These are phyloP conservation scores for Thelonectria rubi DNA, from an alignment of 2,329 filamentous ascomycete genomes.

Conservation along the genomic window DNA sequence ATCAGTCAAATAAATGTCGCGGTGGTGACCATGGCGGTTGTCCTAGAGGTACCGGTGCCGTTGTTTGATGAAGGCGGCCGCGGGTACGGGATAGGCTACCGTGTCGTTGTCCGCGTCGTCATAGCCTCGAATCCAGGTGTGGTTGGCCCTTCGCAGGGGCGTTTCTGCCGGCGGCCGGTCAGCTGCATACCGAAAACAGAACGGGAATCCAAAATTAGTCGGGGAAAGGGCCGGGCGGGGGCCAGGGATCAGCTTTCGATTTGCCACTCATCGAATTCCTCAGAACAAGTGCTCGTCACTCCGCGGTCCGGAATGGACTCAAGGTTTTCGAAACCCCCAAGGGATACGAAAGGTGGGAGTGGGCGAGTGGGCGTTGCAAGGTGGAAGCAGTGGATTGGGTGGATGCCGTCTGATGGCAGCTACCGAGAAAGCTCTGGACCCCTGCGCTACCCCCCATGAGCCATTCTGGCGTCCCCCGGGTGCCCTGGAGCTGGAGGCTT, in stretches of 20 bases:
- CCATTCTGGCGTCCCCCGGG: slow-evolving; percentile 26
- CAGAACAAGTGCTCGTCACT: slow-evolving; percentile 12
- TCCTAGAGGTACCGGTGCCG: background rate
- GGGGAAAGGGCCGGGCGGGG: slow-evolving; percentile 26
- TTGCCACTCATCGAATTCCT: slow-evolving; percentile 26
- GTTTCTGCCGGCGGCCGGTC: slow-evolving; percentile 31
- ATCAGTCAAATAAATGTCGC: background rate
- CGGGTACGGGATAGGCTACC: background rate
- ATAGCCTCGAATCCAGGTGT: slow-evolving; percentile 9
- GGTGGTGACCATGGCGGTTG: slow-evolving; percentile 12
- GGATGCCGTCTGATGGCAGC: slow-evolving; percentile 1
- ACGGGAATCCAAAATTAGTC: slow-evolving; percentile 33
- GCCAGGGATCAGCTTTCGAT: slow-evolving; percentile 19
- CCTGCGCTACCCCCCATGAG: slow-evolving; percentile 34
- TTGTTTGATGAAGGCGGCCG: slow-evolving; percentile 4
- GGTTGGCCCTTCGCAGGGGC: slow-evolving; percentile 16
- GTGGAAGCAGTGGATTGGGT: slow-evolving; percentile 21
- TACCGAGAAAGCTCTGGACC: slow-evolving; percentile 38
- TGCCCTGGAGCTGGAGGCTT: slow-evolving; percentile 21
- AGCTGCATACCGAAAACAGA: slow-evolving; percentile 31
- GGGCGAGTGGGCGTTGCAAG: slow-evolving; percentile 23
- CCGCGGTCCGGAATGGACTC: background rate
- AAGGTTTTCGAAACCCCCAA: slow-evolving; percentile 1
- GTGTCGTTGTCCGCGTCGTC: slow-evolving; percentile 2
- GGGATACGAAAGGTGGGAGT: slow-evolving; percentile 1